These are phyloP conservation scores for Letharia lupina DNA, from an alignment of 495 filamentous ascomycete species.

Conservation along the genomic window DNA sequence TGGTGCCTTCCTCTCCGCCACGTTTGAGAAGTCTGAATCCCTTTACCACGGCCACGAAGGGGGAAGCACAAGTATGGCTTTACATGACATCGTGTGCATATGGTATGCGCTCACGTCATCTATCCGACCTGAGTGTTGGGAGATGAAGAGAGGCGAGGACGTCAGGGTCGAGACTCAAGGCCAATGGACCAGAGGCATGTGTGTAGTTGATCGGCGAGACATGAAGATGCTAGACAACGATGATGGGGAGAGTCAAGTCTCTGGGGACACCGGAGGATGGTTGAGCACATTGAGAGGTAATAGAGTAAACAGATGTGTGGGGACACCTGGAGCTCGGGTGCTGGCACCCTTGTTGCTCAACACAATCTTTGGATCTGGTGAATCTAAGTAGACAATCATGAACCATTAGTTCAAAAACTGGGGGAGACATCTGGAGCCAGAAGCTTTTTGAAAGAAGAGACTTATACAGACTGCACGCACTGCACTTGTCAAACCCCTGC, in stretches of 20 bases:
- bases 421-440: not conserved
- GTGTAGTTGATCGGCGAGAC: conserved; percentile 67
- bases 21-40: conserved; percentile 63
- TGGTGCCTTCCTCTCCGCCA: conserved; percentile 63
- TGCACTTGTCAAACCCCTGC: not conserved
- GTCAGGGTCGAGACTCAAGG: conserved; percentile 79
- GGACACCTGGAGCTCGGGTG: conserved; percentile 35
- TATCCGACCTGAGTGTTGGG: conserved; percentile 33
- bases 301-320: conserved; percentile 61
- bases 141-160: conserved; percentile 46
- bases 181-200: conserved; percentile 92
- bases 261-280: conserved; percentile 67
- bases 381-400: not conserved
- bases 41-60: conserved; percentile 46
- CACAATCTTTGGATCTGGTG: conserved; percentile 32
- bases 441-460: not conserved
- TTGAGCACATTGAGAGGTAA: conserved; percentile 62
- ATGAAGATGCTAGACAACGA: conserved; percentile 52
- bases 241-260: conserved; percentile 38
- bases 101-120: conserved; percentile 70
- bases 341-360: conserved; percentile 40
- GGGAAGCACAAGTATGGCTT: conserved; percentile 50
- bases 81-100: conserved; percentile 84
- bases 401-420: not conserved
- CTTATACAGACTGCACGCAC: not conserved